Base-by-base conservation (phyloP, 176 grass and related monocot genomes). In the Lolium multiflorum region DNA sequence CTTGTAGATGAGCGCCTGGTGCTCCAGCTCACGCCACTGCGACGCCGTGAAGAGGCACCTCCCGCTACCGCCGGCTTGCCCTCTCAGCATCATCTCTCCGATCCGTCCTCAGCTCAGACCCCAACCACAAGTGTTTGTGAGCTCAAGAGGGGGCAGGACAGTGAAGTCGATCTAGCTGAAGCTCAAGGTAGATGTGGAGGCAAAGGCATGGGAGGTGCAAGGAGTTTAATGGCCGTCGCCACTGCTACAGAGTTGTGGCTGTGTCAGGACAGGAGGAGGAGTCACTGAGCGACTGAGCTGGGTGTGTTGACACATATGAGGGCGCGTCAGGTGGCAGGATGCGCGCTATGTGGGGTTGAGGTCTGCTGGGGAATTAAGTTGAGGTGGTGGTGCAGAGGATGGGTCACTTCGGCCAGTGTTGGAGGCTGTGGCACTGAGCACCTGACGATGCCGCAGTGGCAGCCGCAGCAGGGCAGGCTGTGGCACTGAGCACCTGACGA, bases 1-100 rank as follows among this genome's bases (percentile, higher is more conserved):
- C 82, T 93, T 97, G 91, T 90, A 97, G 82, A 97, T 95, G 74
- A 97, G 89, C 80, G 92, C 93, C 88, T 97, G 95, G 82, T 95
- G 95, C 87, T 97, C 95, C 28, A 97, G 89, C 91, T 97, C 95
- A 77, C 93, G 95, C 95, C 95, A 95, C 86, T 97, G 95, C 41
- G 95, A 90, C 38, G 92, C 87, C 60, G 93, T 97, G 86, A 97
- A 97, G 14, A 92, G 89, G 8, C 85, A 82, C 59, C 89, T 39
- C 25, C 89, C 85, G 39, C 80, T 60, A 22, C 80, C 71, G 37
- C 78, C 82, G 74, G 47, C 76, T 1, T 78, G 74, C 63, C 92
- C 89, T 48, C 76, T 86, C 82, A 94, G 88, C 91, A 97, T 97
- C 87, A 84, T 94, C 60, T 47, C 21, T 51, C 72, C n/a, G n/a